phyloP scores from a whole-genome alignment of 441 rosid genomes.

The Populus tomentosa region DNA sequence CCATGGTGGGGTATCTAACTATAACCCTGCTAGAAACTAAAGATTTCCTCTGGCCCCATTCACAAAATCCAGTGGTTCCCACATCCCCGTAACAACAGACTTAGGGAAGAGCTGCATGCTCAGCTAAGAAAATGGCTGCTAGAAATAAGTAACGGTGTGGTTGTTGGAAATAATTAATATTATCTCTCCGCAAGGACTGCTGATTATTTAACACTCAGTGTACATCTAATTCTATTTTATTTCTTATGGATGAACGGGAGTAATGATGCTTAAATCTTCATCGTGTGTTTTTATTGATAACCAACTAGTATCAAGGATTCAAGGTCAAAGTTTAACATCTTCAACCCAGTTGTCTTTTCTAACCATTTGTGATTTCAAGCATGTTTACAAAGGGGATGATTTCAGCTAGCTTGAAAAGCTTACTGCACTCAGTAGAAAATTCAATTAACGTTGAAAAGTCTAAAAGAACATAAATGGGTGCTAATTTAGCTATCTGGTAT shows the following conservation, averaged over 20 bases:
- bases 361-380: background rate
- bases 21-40: background rate
- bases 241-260: background rate
- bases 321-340: background rate
- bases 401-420: background rate
- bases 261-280: background rate
- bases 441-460: background rate
- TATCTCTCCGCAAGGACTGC: background rate
- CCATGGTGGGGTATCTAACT: background rate
- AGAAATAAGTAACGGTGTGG: background rate
- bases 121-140: background rate
- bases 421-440: background rate
- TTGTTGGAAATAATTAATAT: background rate
- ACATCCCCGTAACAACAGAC: background rate
- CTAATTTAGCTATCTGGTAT: background rate
- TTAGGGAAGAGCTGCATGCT: background rate
- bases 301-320: background rate
- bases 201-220: background rate
- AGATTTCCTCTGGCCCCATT: background rate
- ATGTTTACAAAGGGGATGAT: background rate
- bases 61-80: background rate
- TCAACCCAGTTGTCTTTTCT: background rate
- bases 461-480: background rate
- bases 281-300: background rate
- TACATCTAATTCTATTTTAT: background rate